These are phyloP conservation scores for Xylariaceae sp. DNA, from an alignment of 2,329 filamentous ascomycete species.

Conservation along the genomic window DNA sequence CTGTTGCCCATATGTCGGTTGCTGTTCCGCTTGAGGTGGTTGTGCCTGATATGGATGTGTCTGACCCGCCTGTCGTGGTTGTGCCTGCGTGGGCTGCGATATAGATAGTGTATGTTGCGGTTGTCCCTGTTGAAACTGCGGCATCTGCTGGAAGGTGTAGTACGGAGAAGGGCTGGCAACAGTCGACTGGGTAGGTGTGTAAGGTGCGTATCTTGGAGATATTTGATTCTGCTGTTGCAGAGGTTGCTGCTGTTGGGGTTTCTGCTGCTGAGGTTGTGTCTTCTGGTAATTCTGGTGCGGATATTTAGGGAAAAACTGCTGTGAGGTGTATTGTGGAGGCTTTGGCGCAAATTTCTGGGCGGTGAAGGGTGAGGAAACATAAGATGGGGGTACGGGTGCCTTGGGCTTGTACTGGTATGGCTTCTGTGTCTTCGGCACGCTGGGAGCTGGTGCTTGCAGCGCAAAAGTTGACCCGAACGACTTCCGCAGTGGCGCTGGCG, in stretches of 20 bases:
- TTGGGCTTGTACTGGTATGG: conserved; percentile 32
- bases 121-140: conserved; percentile 10
- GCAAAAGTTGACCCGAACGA: conserved; percentile 24
- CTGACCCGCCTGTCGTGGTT: conserved; percentile 2
- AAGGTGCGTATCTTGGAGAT: background rate
- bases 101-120: background rate
- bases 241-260: conserved; percentile 1
- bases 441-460: conserved; percentile 11
- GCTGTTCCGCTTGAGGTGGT: conserved; percentile 6
- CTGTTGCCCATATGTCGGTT: conserved; percentile 4
- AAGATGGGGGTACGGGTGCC: conserved; percentile 20
- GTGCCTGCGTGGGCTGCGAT: conserved; percentile 5
- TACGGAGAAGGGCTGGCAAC: conserved; percentile 10
- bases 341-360: conserved; percentile 31
- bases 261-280: background rate
- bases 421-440: conserved; percentile 22
- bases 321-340: conserved; percentile 1
- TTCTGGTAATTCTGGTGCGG: conserved; percentile 1
- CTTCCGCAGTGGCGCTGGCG: conserved; percentile 20
- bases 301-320: conserved; percentile 3
- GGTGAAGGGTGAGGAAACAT: conserved; percentile 25
- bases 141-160: conserved; percentile 11
- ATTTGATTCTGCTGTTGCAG: background rate
- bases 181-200: background rate
- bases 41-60: background rate